Base-by-base conservation (phyloP, 257 asterid species). In the Jaltomata sinuosa region DNA sequence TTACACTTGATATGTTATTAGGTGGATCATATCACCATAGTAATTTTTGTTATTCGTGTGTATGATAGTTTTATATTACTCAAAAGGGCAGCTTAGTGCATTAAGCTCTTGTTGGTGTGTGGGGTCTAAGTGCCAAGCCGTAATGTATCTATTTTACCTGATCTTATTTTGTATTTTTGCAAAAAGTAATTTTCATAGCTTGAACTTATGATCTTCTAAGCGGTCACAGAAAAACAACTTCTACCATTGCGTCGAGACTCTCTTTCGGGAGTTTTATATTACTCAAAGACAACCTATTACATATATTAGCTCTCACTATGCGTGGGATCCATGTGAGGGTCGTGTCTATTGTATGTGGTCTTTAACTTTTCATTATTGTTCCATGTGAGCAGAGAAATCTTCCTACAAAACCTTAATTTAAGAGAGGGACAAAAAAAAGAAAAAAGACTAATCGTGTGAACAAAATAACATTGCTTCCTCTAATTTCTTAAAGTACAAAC, bases 401-500 rank as follows among this genome's bases (percentile, higher is more conserved):
- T 69, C 78, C 19, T 11, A 71, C 12, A 72, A 72, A 42, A 42
- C 57, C 21, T 71, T 38, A 38, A 21, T 72, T 40, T 45, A 25
- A 74, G 3, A 74, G 12, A 8, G 38, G 50, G 2, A 14, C 11
- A 22, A 40, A 72, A 40, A n/a, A 72, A 1, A 6, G 3, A 61
- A 27, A 42, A 61, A 27, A 42, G 22, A 22, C 5, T 22, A 71
- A 21, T n/a, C 36, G 36, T 10, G n/a, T 42, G 32, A 74, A 45
- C 38, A 27, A 76, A 76, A 76, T 45, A 9, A 5, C 25, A 76
- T 76, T 76, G 81, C 42, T 29, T 47, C 82, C 62, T 2, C 62
- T 49, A 76, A 16, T 49, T 49, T 77, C 82, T 77, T 77, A 49
- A 49, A 49, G 82, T 77, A 77, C 8, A 49, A 77, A 49, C 18